Base-by-base conservation (phyloP, 805 yeast genomes). In the Lachancea quebecensis region DNA sequence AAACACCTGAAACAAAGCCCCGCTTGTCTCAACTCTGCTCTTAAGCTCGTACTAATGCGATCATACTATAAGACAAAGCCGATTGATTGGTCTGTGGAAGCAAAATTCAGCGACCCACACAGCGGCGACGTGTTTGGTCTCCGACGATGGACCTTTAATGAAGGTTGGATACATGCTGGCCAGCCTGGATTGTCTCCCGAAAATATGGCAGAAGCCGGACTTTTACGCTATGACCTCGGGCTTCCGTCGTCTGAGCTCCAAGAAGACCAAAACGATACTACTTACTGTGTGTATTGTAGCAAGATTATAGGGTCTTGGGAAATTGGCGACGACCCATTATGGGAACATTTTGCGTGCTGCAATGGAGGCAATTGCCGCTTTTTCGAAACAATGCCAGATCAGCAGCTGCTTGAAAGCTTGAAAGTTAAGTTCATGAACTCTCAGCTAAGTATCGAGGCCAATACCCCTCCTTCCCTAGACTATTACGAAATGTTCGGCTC, bases 271-370 rank as follows among this genome's bases (percentile, higher is more conserved):
- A 57, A 57, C 3, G 81, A 78, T 53, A 71, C 78, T 42, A 76
- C 76, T 9, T 70, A 78, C 12, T 84, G 91, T 60, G 73, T 72
- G 44, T 66, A 70, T 54, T 84, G 91, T 61, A 65, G 71, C 25
- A 67, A 67, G 46, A 72, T 81, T 1, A 67, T 74, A 39, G 79
- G 75, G 27, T 79, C 78, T 14, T 82, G 88, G 88, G 75, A 70
- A 41, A 42, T 54, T 1, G 60, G 61, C 2, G 84, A 79, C 57
- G 72, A 71, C 48, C 83, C 85, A 0, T 38, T 70, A 1, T 59
- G 54, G 33, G 81, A 75, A 53, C 86, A 81, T 57, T 60, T 44
- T 32, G 49, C 47, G 28, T 46, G 50, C 17, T 45, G 54, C 28
- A 44, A 47, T 35, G 55, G 54, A 14, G 61, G 61, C 2, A 37